Base-by-base conservation (phyloP, 495 filamentous ascomycete genomes). In the Evernia prunastri region DNA sequence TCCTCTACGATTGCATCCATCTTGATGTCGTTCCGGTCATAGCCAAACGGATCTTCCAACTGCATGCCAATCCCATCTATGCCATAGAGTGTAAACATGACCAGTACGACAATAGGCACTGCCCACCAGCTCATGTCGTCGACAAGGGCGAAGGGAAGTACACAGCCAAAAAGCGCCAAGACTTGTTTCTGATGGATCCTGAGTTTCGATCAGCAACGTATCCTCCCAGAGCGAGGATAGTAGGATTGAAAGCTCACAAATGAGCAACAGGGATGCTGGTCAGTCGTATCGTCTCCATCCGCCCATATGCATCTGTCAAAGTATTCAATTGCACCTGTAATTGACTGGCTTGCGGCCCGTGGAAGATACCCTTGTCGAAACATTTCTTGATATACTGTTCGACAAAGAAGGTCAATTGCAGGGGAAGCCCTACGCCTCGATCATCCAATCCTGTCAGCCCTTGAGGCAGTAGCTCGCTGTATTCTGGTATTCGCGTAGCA, bases 161-260 rank as follows among this genome's bases (percentile, higher is more conserved):
- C 81, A 66, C 80, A 82, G 62, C 84, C 84, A 68, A 86, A 91
- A 13, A 90, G 78, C 0, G 84, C 86, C 11, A 91, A 80, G 13
- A 89, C 87, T 72, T 91, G 88, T 67, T 87, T 88, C 67, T 88
- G 84, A 66, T 90, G 88, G 70, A 91, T 89, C 36, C 82, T 85
- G 56, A 17, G 51, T 18, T 25, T 49, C 12, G 18, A 27, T 47
- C 18, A 20, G 42, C 29, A 18, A 29, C 29, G 1, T 13, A 35
- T 40, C 13, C 17, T 35, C 17, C 15, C 15, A n/a, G 4, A 29
- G 61, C 29, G 54, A 49, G 27, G 43, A 25, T 33, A 40, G 58
- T 25, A 66, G 56, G 56, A 35, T 8, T 49, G 25, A 23, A 25
- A 29, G 72, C 78, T 70, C 72, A 86, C 84, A 90, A 71, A 74